Evolutionary conservation across 345 rosid genomes (phyloP).

Genomic region (Euphorbia tirucalli): DNA sequence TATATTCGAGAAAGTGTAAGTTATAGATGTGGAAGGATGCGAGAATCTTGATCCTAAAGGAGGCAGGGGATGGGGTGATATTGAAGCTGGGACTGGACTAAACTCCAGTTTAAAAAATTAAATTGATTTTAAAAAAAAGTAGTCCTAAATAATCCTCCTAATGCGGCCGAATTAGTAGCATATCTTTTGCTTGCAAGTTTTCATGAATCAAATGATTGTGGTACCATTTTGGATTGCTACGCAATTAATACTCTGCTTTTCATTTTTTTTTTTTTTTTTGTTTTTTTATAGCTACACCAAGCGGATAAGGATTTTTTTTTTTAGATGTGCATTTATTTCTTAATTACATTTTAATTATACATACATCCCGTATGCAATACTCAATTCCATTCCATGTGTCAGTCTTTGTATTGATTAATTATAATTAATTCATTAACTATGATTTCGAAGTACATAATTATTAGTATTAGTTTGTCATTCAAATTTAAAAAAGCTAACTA

Average conservation of each 20-base stretch:
- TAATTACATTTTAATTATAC: not conserved
- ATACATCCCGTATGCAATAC: not conserved
- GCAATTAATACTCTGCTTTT: not conserved
- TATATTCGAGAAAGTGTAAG: too few relatives aligned
- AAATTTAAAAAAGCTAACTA: too few relatives aligned
- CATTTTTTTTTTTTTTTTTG: too few relatives aligned
- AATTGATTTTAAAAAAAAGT: too few relatives aligned
- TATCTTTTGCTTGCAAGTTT: conserved; percentile 3
- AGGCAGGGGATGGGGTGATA: not conserved
- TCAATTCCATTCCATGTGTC: not conserved
- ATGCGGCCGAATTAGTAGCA: too few relatives aligned
- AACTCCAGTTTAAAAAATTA: too few relatives aligned
- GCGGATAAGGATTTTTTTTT: not conserved
- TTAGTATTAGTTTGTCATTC: not conserved
- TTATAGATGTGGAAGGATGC: too few relatives aligned
- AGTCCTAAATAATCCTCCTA: not conserved
- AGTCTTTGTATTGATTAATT: not conserved
- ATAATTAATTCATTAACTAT: too few relatives aligned
- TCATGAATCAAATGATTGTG: not conserved
- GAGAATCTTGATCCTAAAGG: not conserved
- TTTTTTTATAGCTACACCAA: not conserved
- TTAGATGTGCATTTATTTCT: not conserved
- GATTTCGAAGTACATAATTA: too few relatives aligned
- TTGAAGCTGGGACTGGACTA: too few relatives aligned
- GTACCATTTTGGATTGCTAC: conserved; percentile 7